phyloP scores from a whole-genome alignment of 345 rosid genomes.

The Stellera chamaejasme region DNA sequence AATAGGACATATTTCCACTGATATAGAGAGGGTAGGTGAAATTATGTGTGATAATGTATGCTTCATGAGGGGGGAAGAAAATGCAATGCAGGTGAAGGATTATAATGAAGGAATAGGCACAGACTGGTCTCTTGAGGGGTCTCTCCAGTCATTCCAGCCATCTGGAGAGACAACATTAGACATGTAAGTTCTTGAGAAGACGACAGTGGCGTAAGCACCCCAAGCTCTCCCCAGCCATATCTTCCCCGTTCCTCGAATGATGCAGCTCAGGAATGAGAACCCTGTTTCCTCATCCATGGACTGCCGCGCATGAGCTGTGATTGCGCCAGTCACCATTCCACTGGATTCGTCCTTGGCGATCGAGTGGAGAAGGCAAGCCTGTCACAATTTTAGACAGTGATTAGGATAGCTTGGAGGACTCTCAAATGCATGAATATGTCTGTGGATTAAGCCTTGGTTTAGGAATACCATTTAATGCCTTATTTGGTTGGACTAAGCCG shows the following conservation, averaged over 20 bases:
- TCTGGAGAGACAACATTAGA: slow-evolving; percentile 39
- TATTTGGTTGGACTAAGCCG: no score
- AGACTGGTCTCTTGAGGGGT: slow-evolving; percentile 53
- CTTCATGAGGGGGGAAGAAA: neutral
- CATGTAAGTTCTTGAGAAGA: slow-evolving; percentile 63
- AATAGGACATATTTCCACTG: neutral
- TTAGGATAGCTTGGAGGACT: no score
- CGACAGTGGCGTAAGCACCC: slow-evolving; percentile 54
- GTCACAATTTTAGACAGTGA: neutral
- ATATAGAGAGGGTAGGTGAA: neutral
- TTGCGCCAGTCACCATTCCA: slow-evolving; percentile 26
- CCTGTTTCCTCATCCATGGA: slow-evolving; percentile 49
- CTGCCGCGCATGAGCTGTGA: slow-evolving; percentile 51
- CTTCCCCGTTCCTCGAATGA: slow-evolving; percentile 46
- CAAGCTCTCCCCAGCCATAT: slow-evolving; percentile 82
- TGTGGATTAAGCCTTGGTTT: no score
- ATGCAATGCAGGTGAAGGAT: neutral
- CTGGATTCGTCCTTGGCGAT: slow-evolving; percentile 27
- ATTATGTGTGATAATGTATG: neutral
- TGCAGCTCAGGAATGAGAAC: slow-evolving; percentile 59
- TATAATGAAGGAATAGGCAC: slow-evolving; percentile 10
- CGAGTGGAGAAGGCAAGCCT: slow-evolving; percentile 41
- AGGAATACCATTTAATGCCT: no score
- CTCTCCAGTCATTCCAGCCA: slow-evolving; percentile 77
- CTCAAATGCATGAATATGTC: no score